These are phyloP conservation scores for Lathyrus oleraceus DNA, from an alignment of 306 rosid species.

Conservation along the genomic window DNA sequence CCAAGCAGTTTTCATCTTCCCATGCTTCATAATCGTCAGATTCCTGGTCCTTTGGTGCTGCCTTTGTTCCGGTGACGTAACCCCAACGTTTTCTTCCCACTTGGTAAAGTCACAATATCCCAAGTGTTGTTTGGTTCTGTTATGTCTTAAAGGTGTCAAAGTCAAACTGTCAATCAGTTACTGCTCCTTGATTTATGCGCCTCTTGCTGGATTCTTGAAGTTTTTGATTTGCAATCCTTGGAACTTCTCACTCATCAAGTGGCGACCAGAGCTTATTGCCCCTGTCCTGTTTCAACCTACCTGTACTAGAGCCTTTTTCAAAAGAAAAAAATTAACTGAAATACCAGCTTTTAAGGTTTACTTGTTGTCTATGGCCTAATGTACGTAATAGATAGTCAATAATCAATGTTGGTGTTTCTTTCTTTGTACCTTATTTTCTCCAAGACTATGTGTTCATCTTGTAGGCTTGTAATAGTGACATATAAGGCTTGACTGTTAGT, in stretches of 20 bases:
- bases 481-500: not conserved
- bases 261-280: slow-evolving; percentile 5
- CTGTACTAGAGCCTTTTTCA: not conserved
- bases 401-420: not conserved
- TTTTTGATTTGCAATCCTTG: slow-evolving; percentile 22
- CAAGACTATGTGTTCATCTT: not conserved
- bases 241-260: not conserved
- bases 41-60: too few species aligned
- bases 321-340: not conserved
- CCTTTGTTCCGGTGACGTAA: too few species aligned
- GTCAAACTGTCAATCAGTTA: slow-evolving; percentile 3
- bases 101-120: too few species aligned
- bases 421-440: not conserved
- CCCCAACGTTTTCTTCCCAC: too few species aligned
- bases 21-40: too few species aligned
- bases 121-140: too few species aligned
- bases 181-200: not conserved
- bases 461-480: not conserved
- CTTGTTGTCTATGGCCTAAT: not conserved
- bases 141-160: not conserved
- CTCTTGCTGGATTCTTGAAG: slow-evolving; percentile 24
- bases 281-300: slow-evolving; percentile 11
- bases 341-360: slow-evolving; percentile 11
- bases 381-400: not conserved
- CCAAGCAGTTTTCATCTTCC: too few species aligned